phyloP scores from a whole-genome alignment of 192 early-diverging fungal genomes.

The Backusella liffmaniae region DNA sequence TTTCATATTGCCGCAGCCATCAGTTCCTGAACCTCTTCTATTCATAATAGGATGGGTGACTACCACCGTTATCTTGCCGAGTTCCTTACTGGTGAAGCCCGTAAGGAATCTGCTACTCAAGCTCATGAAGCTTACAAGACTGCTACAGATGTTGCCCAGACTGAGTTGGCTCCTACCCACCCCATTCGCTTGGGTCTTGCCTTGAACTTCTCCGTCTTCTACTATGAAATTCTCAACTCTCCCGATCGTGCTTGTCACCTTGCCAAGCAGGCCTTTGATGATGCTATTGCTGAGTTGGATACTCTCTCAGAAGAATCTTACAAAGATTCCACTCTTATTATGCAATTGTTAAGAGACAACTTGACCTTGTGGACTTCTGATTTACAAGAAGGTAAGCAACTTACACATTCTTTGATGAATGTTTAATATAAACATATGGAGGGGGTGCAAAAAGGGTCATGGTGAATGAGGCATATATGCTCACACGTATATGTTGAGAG shows the following conservation, averaged over 20 bases:
- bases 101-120: slow-evolving; percentile 77
- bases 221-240: slow-evolving; percentile 98
- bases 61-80: slow-evolving; percentile 99
- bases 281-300: slow-evolving; percentile 98
- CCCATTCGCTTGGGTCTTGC: slow-evolving; percentile 98
- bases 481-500: slow-evolving; percentile 54
- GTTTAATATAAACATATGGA: slow-evolving; percentile 68
- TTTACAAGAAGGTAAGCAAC: slow-evolving; percentile 74
- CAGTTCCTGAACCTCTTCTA: slow-evolving; percentile 37
- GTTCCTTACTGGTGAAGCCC: slow-evolving; percentile 85
- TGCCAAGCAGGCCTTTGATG: slow-evolving; percentile 97
- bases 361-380: slow-evolving; percentile 99
- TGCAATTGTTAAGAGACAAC: slow-evolving; percentile 99
- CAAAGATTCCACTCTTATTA: slow-evolving; percentile 99
- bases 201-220: slow-evolving; percentile 98
- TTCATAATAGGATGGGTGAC: slow-evolving; percentile 85
- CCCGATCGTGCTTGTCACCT: slow-evolving; percentile 96
- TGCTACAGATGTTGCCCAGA: slow-evolving; percentile 93
- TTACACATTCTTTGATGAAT: slow-evolving; percentile 75
- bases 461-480: slow-evolving; percentile 88
- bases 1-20: slow-evolving; percentile 13
- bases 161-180: slow-evolving; percentile 94
- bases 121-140: slow-evolving; percentile 94
- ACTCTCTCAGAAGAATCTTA: slow-evolving; percentile 98
- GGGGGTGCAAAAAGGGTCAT: background rate